A percentile compares a stretch with the other conserved stretches of the same genome.
Conservation (phyloP, 192 early-diverging fungal genomes). For the Coemansia sp. region DNA sequence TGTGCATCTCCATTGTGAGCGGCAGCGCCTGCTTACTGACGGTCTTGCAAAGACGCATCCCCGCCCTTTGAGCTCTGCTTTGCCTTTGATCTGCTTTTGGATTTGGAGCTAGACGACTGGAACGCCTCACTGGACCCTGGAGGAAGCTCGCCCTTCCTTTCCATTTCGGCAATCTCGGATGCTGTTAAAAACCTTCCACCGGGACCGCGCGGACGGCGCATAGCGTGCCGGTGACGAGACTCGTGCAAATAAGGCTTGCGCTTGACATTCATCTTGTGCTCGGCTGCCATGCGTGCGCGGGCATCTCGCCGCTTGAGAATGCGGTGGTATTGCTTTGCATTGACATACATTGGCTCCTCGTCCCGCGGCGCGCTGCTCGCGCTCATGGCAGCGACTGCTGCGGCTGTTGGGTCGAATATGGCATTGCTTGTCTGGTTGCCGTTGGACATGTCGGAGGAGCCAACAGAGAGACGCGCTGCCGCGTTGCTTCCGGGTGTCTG, state of each 20-base stretch:
- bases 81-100: slow-evolving; percentile 27
- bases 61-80: slow-evolving; percentile 3
- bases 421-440: slow-evolving; percentile 10
- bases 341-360: slow-evolving; percentile 94
- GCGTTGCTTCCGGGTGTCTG: slow-evolving; percentile 31
- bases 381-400: slow-evolving; percentile 51
- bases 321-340: slow-evolving; percentile 98
- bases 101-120: slow-evolving; percentile 34
- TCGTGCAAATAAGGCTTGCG: slow-evolving; percentile 97
- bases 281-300: slow-evolving; percentile 76
- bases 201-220: slow-evolving; percentile 94
- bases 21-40: slow-evolving; percentile 1
- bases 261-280: slow-evolving; percentile 71
- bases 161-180: slow-evolving; percentile 71
- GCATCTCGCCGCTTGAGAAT: slow-evolving; percentile 95
- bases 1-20: slow-evolving; percentile 13
- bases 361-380: slow-evolving; percentile 55
- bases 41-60: neutral
- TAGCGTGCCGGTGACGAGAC: slow-evolving; percentile 96
- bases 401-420: slow-evolving; percentile 46
- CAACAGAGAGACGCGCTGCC: slow-evolving; percentile 14
- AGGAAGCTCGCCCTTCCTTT: slow-evolving; percentile 48
- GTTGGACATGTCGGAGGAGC: slow-evolving; percentile 14
- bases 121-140: slow-evolving; percentile 46
- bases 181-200: slow-evolving; percentile 94